These are phyloP conservation scores for Solanum pinnatisectum DNA, from an alignment of 257 asterid genomes.

Conservation along the genomic window DNA sequence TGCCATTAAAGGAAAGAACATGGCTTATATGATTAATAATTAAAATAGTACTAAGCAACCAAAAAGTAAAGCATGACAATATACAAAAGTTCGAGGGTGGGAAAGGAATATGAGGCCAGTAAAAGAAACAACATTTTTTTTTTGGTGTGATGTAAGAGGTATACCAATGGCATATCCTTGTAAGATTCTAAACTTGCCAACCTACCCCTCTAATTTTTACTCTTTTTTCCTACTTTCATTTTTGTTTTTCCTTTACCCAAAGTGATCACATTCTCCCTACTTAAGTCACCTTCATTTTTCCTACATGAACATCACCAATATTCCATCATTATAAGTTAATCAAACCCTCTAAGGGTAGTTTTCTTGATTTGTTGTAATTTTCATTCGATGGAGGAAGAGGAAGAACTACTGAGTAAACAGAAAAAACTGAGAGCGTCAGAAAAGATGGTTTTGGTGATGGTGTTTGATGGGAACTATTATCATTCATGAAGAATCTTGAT, in stretches of 20 bases:
- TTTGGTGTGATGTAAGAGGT: background rate
- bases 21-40: too few species aligned
- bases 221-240: slow-evolving; percentile 5
- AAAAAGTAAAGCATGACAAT: background rate
- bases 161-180: slow-evolving; percentile 15
- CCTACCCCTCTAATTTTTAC: background rate
- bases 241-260: background rate
- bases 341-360: slow-evolving; percentile 27
- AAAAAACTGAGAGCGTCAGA: background rate
- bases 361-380: background rate
- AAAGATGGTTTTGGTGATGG: background rate
- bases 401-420: background rate
- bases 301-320: slow-evolving; percentile 2
- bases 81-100: background rate
- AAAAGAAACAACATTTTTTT: background rate
- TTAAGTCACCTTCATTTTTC: slow-evolving; percentile 30
- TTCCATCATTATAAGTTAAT: slow-evolving; percentile 6
- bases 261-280: slow-evolving; percentile 19
- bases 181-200: slow-evolving; percentile 37
- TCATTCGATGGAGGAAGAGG: background rate
- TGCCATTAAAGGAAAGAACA: background rate
- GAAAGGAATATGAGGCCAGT: background rate
- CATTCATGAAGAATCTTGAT: background rate
- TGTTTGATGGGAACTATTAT: background rate
- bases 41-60: background rate